Percentiles rank a stretch among this genome's conserved stretches.
Evolutionary conservation across 306 rosid species (phyloP).

Genomic region (peach (Prunus persica)): Prunus_persica_NCBIv2 NC_034010.1:27907501-27908000

Average conservation of each 20-base stretch:
- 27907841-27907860: background rate
- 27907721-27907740: conserved; percentile 43
- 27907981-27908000: conserved; percentile 14
- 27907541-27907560: conserved; percentile 46
- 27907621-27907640: too few species aligned
- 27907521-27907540: conserved; percentile 55
- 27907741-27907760: conserved; percentile 29
- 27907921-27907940: conserved; percentile 34
- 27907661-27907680: conserved; percentile 39
- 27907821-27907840: too few species aligned
- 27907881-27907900: conserved; percentile 33
- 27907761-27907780: conserved; percentile 39
- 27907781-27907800: too few species aligned
- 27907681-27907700: conserved; percentile 15
- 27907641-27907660: background rate
- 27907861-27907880: conserved; percentile 38
- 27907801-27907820: too few species aligned
- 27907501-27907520: background rate
- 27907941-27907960: conserved; percentile 38
- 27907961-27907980: background rate
- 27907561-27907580: conserved; percentile 45
- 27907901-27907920: conserved; percentile 39
- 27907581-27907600: too few species aligned
- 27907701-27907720: conserved; percentile 33
- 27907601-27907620: too few species aligned